Conservation (phyloP, 768 basidiomycete species). For the Lactifluus pinguis region DNA sequence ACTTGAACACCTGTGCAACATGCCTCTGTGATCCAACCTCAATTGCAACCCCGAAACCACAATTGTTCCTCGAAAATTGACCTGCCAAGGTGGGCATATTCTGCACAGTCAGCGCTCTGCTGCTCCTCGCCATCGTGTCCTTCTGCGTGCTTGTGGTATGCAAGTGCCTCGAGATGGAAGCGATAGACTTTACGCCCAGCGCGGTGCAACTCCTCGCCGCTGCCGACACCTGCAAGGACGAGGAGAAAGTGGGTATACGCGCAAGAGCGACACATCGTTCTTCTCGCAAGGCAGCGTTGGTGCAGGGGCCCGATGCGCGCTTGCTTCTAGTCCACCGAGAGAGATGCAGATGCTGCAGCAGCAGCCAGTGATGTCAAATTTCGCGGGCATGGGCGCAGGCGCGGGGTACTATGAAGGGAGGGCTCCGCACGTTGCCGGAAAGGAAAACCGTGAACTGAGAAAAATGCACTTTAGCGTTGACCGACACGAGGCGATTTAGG, state of each 20-base stretch:
- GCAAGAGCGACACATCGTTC: neutral
- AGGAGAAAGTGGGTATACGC: neutral
- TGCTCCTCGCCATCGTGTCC: conserved; percentile 37
- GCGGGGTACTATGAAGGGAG: neutral
- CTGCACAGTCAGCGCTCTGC: conserved; percentile 39
- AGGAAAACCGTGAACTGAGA: neutral
- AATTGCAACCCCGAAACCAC: neutral
- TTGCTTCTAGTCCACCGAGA: neutral
- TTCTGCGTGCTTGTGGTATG: conserved; percentile 38
- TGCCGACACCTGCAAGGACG: neutral
- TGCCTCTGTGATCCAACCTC: conserved; percentile 22
- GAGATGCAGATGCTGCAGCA: neutral
- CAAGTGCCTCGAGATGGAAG: conserved; percentile 23
- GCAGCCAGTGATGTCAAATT: neutral
- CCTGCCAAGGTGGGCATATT: conserved; percentile 53
- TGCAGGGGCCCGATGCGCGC: neutral
- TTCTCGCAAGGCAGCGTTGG: neutral
- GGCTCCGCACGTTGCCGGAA: neutral
- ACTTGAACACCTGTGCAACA: too few relatives aligned
- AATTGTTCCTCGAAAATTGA: conserved; percentile 55
- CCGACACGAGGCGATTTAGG: conserved; percentile 84
- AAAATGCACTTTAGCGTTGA: conserved; percentile 87
- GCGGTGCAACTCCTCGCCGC: neutral
- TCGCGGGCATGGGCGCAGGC: neutral
- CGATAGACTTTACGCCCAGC: conserved; percentile 20